These are phyloP conservation scores for Stenogyne calaminthoides DNA, from an alignment of 305 asterid genomes.

Conservation along the genomic window DNA sequence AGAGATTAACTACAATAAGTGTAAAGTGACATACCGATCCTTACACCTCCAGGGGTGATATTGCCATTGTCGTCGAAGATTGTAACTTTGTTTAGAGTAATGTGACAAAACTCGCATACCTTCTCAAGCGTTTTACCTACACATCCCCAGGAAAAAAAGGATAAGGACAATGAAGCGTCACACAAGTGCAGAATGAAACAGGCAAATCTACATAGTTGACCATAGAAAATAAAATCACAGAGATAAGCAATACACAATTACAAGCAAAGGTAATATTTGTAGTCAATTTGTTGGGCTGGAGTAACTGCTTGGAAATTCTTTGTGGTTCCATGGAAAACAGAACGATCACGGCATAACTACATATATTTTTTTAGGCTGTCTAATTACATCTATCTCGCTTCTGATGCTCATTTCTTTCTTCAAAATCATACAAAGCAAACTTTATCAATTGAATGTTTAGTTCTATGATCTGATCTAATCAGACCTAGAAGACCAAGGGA, in stretches of 20 bases:
- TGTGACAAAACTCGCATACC: conserved; percentile 87
- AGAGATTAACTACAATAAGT: not conserved
- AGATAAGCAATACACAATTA: not conserved
- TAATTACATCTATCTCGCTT: not conserved
- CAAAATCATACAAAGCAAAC: not conserved
- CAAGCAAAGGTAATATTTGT: not conserved
- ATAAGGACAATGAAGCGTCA: not conserved
- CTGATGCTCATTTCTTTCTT: not conserved
- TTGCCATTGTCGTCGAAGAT: conserved; percentile 82
- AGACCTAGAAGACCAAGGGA: not conserved
- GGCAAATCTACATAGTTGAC: not conserved
- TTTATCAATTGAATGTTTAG: not conserved
- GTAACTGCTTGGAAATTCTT: not conserved
- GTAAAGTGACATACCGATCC: conserved; percentile 63
- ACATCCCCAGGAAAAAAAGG: conserved; percentile 27
- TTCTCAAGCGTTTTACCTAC: conserved; percentile 81
- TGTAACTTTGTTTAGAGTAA: conserved; percentile 83
- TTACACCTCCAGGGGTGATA: conserved; percentile 86
- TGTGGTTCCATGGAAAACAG: not conserved
- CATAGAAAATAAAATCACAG: not conserved
- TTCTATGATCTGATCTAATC: not conserved
- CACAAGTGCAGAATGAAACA: not conserved
- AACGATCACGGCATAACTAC: not conserved
- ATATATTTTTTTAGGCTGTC: not conserved
- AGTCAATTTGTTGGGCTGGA: not conserved